These are phyloP conservation scores for Aspergillus wentii DNA, from an alignment of 495 filamentous ascomycete genomes.

Conservation along the genomic window DNA sequence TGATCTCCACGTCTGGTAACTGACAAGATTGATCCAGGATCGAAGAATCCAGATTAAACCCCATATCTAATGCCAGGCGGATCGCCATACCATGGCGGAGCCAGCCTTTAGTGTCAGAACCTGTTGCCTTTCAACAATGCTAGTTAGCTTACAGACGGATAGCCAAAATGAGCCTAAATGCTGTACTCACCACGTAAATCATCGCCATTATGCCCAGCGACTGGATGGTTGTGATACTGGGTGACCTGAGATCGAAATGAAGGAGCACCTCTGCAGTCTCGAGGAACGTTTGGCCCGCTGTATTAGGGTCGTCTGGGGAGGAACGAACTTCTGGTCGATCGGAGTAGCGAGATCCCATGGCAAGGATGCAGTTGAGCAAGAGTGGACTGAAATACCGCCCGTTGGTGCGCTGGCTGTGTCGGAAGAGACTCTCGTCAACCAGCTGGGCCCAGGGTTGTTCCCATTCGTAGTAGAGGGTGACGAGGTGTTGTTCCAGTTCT, in stretches of 20 bases:
- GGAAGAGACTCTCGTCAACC: constrained; percentile 68
- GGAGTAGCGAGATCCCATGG: constrained; percentile 70
- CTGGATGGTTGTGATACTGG: constrained; percentile 68
- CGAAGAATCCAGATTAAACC: constrained; percentile 2
- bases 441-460: constrained; percentile 71
- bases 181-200: too few relatives aligned
- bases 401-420: constrained; percentile 55
- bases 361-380: constrained; percentile 70
- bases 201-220: constrained; percentile 69
- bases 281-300: constrained; percentile 71
- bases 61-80: constrained; percentile 3
- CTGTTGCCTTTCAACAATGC: constrained; percentile 1
- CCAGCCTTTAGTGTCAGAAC: constrained; percentile 1
- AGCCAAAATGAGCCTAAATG: too few relatives aligned
- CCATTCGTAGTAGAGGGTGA: constrained; percentile 71
- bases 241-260: constrained; percentile 49
- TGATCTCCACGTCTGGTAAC: neutral
- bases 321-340: constrained; percentile 57
- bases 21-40: neutral
- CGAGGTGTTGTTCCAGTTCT: constrained; percentile 17
- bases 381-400: constrained; percentile 64
- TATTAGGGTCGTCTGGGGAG: constrained; percentile 54
- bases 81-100: constrained; percentile 3
- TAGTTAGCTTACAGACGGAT: too few relatives aligned
- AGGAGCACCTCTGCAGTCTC: constrained; percentile 58